Evolutionary conservation across 2,329 filamentous ascomycete genomes (phyloP), one percentile per base, ranked within the genome.

Genomic region (Nothopassalora personata): DNA sequence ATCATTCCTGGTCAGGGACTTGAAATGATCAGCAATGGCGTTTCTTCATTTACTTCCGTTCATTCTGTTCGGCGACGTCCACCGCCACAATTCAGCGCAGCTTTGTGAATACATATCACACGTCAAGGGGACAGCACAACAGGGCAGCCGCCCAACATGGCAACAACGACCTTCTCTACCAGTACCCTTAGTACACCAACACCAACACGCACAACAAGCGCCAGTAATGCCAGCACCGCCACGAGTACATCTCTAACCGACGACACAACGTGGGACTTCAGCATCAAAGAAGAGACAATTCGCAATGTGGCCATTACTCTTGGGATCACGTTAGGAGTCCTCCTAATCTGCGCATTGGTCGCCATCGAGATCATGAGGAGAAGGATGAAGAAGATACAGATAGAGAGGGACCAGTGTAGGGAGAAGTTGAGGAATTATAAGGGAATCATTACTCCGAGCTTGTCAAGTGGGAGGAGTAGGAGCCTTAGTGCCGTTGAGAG

Each of bases 241-340:
- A 34, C 48, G 6, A 53, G 19, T 27, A 23, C n/a, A 43, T 6
- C 46, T 30, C 43, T 50, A 45, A 57, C 59, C 18, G 53, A 56
- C 36, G 48, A 57, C n/a, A 43, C 39, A n/a, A 58, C 49, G n/a
- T 62, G 57, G 51, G 53, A 56, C 19, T 62, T 59, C 54, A 59
- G 50, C 33, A 58, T 62, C 51, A 54, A 53, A 43, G 60, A 62
- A 28, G 53, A 56, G 5, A 58, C 56, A 8, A 56, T 62, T 31
- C 60, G 60, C 9, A 57, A 62, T 33, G 57, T 54, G 11, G 57
- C 60, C 4, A 59, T 62, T 11, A 57, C 54, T 10, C 52, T 62
- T 19, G 58, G 60, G 11, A 53, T 62, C n/a, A 53, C 60, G 9
- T 49, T 62, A n/a, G 54, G 55, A n/a, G 45, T 62, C 11, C 56